Evolutionary conservation across 2,329 filamentous ascomycete species (phyloP), one percentile per base, ranked within the genome.

Genomic region (Claviceps sorghi): DNA sequence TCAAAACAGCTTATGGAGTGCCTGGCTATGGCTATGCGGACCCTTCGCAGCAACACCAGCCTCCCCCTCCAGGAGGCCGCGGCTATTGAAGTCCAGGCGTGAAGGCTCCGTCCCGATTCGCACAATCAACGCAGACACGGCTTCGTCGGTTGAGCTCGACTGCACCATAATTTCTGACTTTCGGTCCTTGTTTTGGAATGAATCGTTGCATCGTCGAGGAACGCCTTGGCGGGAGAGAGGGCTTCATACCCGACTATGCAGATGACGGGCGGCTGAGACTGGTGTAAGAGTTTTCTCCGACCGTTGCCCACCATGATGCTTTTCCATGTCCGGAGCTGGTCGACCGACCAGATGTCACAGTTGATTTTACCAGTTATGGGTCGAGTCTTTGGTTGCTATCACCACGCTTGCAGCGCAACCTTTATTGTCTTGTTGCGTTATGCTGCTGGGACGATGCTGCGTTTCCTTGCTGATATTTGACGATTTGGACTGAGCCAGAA

Each of bases 11-110:
- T 49, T 73, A 66, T 54, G 64, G 59, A 48, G 62, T 61, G 8
- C 65, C 68, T 19, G 63, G 61, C 42, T 78, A 76, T 55, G 72
- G 69, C 49, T 78, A 79, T 58, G 53, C 50, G 29, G 58, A 60
- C 43, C 54, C 53, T 45, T 57, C 57, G 26, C 59, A 60, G 56
- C 59, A 61, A 50, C 55, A 55, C 22, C 56, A 53, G 32, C 53
- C 54, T 42, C 59, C 54, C 38, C 58, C 50, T 9, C 57, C 57
- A 44, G 59, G 59, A 30, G 58, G 58, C 11, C 52, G 57, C 48
- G 55, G 58, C 46, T 61, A 61, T 40, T 61, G 57, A 52, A 47
- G 5, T 4, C 32, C 32, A 42, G 4, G 10, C 3, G 13, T 30
- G 17, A 32, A 22, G n/a, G 34, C 43, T 34, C 17, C 26, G 43